phyloP scores from a whole-genome alignment of 2,329 filamentous ascomycete genomes.

The Aspergillus nomiae region DNA sequence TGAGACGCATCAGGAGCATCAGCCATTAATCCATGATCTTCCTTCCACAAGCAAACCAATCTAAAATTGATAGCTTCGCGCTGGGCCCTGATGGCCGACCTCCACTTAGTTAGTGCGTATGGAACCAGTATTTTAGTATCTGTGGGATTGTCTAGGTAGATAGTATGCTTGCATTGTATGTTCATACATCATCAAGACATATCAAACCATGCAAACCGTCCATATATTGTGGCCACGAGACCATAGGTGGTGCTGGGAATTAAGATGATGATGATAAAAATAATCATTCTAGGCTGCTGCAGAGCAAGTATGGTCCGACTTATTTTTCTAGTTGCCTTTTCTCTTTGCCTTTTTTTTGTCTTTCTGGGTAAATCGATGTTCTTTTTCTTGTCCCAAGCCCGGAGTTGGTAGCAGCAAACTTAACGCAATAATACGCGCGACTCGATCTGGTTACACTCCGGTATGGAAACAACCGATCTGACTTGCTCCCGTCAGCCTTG shows the following conservation, averaged over 20 bases:
- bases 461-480: slow-evolving; percentile 25
- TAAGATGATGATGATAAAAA: neutral
- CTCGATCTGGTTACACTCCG: slow-evolving; percentile 27
- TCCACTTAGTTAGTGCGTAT: slow-evolving; percentile 18
- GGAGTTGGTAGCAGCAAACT: neutral
- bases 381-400: neutral
- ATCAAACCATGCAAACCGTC: neutral
- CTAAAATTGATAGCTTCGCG: neutral
- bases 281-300: neutral
- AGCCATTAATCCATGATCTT: neutral
- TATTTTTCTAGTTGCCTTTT: neutral
- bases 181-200: neutral
- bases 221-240: neutral
- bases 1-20: neutral
- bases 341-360: neutral
- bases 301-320: neutral
- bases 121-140: slow-evolving; percentile 15
- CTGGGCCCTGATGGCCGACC: slow-evolving; percentile 17
- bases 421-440: slow-evolving; percentile 11
- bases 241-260: neutral
- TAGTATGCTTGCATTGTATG: neutral
- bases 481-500: slow-evolving; percentile 32
- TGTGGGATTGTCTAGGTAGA: slow-evolving; percentile 8
- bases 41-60: slow-evolving; percentile 1
- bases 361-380: slow-evolving; percentile 2